Evolutionary conservation across 2,329 filamentous ascomycete genomes (phyloP), one percentile per base, ranked within the genome.

Genomic region (Fusarium aywerte): DNA sequence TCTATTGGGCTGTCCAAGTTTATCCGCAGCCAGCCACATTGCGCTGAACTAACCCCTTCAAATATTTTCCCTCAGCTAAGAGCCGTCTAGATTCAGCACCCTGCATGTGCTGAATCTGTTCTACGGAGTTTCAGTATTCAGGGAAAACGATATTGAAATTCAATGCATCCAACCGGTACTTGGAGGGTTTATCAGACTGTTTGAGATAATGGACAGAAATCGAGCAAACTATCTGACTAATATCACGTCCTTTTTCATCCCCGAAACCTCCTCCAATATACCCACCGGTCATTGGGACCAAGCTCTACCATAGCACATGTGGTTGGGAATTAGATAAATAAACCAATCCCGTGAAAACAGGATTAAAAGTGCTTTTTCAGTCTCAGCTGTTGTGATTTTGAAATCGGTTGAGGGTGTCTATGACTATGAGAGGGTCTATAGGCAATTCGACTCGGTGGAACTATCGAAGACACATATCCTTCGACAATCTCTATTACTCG

Each of bases 151-250:
- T n/a, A n/a, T 85, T 11, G 78, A 80, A 45, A 72, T 86, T 12
- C 78, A 84, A 47, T 78, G 80, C 49, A 85, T 81, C 47, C 84
- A 86, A 70, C 38, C 78, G 79, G 6, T 82, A 80, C 0, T 69
- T 85, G 27, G 74, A 81, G 51, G 72, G 84, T 16, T 67, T 86
- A 8, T 75, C 77, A 4, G 78, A 80, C 2, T 86, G 85, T 58
- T 70, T 85, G 3, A 79, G 79, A 70, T 79, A 79, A 33, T 85
- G 83, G 82, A 81, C 79, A 43, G 77, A 79, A 38, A 73, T 77
- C 10, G 84, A 85, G 52, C 76, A 80, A 44, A 75, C 78, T 9
- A 25, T 73, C 69, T 12, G 71, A 74, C 31, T 55, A 63, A 76
- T 67, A 10, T 12, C 13, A n/a, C 13, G 9, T 8, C 6, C n/a